Percentiles rank a stretch among this genome's conserved stretches.
These are phyloP conservation scores for Fusarium gaditjirri DNA, from an alignment of 2,329 filamentous ascomycete genomes.

Conservation along the genomic window DNA sequence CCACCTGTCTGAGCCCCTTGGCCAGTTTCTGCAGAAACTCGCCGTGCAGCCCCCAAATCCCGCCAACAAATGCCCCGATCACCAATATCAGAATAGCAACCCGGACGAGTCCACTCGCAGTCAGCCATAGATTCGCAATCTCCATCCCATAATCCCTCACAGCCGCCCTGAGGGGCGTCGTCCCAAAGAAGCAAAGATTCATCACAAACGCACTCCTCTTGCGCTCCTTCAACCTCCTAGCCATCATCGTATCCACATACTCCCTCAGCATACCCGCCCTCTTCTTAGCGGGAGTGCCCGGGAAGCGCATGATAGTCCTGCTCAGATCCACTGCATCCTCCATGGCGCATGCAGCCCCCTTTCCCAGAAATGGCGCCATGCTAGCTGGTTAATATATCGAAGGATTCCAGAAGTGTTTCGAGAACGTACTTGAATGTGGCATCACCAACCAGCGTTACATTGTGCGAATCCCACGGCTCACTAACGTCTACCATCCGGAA, in stretches of 20 bases:
- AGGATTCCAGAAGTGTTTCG: neutral
- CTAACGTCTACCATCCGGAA: neutral
- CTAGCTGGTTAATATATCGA: neutral
- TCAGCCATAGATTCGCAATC: neutral
- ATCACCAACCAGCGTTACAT: neutral
- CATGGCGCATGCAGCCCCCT: neutral
- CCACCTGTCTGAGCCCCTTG: neutral
- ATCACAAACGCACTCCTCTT: neutral
- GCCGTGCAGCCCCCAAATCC: neutral
- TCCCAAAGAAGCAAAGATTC: constrained; percentile 3
- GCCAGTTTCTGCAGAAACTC: neutral
- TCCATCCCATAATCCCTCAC: neutral
- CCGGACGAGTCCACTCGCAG: neutral
- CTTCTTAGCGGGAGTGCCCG: neutral
- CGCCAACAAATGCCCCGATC: neutral
- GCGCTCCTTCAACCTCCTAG: neutral
- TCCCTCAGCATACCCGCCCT: neutral
- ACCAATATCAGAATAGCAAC: neutral
- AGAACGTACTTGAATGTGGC: neutral
- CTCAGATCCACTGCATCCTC: constrained; percentile 1
- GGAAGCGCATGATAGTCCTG: neutral
- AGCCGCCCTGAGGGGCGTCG: neutral
- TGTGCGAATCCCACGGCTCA: neutral
- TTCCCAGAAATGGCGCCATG: neutral
- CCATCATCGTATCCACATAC: neutral